Percentiles rank a stretch among this genome's conserved stretches.
phyloP scores from a whole-genome alignment of 1,139 yeast genomes.

The Candida sanyaensis region DNA sequence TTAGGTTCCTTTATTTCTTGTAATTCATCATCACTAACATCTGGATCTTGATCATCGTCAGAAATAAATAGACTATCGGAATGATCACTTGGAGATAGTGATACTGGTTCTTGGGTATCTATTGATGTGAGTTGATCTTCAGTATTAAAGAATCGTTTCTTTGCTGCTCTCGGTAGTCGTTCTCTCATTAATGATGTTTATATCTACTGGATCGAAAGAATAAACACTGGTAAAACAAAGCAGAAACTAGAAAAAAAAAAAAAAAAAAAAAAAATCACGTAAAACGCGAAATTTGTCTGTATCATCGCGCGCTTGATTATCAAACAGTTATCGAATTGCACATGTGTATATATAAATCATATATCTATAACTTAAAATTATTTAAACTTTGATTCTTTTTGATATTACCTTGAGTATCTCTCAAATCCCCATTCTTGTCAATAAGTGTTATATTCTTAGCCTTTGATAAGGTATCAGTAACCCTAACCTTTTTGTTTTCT shows the following conservation, averaged over 20 bases:
- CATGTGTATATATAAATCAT: too few species aligned
- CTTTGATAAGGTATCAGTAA: constrained; percentile 70
- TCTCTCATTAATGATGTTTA: neutral
- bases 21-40: constrained; percentile 5
- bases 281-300: too few species aligned
- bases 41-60: constrained; percentile 17
- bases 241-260: too few species aligned
- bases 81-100: neutral
- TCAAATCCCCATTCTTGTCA: constrained; percentile 66
- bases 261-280: too few species aligned
- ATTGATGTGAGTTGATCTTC: constrained; percentile 7
- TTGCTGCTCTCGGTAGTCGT: constrained; percentile 7
- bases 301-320: too few species aligned
- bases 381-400: too few species aligned
- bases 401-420: too few species aligned
- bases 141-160: constrained; percentile 15
- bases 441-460: constrained; percentile 80
- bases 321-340: too few species aligned
- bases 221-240: too few species aligned
- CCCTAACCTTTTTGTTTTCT: constrained; percentile 28
- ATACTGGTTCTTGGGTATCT: constrained; percentile 14
- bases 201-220: too few species aligned
- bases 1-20: neutral
- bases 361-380: too few species aligned
- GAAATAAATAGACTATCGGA: constrained; percentile 17